Conservation (phyloP, 2,329 filamentous ascomycete genomes). For the Trichoderma aggressivum region DNA sequence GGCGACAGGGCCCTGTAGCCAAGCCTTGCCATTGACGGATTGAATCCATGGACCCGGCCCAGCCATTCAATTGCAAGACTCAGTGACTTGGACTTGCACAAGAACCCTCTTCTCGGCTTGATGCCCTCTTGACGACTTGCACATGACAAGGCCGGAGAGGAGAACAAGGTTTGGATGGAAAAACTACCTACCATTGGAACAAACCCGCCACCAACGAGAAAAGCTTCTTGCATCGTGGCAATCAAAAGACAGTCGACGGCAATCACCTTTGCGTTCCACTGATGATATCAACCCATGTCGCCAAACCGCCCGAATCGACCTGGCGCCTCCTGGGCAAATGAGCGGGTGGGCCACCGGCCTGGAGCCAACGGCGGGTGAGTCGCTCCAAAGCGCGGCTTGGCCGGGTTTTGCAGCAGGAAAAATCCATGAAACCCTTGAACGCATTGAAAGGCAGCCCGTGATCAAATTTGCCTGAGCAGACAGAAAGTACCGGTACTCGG, state of each 20-base stretch:
- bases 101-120: neutral
- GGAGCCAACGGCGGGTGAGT: neutral
- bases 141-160: neutral
- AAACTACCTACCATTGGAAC: neutral
- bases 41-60: neutral
- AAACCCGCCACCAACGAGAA: neutral
- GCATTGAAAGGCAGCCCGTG: neutral
- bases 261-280: conserved; percentile 5
- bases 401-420: neutral
- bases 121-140: neutral
- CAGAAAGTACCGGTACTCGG: neutral
- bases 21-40: too few relatives aligned
- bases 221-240: neutral
- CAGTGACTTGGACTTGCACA: neutral
- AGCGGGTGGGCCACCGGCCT: conserved; percentile 16
- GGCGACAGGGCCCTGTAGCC: conserved; percentile 1
- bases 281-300: conserved; percentile 4
- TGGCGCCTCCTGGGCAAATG: conserved; percentile 11
- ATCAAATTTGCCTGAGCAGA: neutral
- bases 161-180: neutral
- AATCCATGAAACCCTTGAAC: neutral
- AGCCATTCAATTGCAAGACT: neutral
- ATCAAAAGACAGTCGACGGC: neutral
- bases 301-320: conserved; percentile 8
- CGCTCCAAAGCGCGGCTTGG: neutral